Conservation (phyloP, 108 stramenopile species). For the Bacterosira constricta region DNA sequence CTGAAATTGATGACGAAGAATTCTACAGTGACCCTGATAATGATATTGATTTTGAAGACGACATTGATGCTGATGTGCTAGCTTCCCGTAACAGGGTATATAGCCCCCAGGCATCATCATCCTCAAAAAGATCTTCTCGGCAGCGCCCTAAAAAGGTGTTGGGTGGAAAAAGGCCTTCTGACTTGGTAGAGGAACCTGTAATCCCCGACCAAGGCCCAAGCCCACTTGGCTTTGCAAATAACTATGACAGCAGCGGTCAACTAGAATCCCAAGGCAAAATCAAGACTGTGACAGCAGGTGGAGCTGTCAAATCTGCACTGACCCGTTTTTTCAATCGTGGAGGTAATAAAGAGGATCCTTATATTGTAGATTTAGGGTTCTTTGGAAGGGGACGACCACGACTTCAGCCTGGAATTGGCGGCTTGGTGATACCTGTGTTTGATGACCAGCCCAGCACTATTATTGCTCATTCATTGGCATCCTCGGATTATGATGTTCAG, state of each 20-base stretch:
- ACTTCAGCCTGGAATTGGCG: slow-evolving; percentile 87
- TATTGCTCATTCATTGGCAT: slow-evolving; percentile 92
- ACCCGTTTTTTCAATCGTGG: slow-evolving; percentile 88
- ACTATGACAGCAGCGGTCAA: slow-evolving; percentile 26
- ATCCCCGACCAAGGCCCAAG: slow-evolving; percentile 20
- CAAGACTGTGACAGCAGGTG: slow-evolving; percentile 77
- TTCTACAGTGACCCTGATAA: slow-evolving; percentile 66
- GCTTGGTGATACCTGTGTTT: slow-evolving; percentile 90
- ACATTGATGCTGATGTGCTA: slow-evolving; percentile 86
- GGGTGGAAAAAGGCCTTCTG: slow-evolving; percentile 33
- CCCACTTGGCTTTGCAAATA: slow-evolving; percentile 20
- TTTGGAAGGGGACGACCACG: slow-evolving; percentile 89
- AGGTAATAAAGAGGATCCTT: slow-evolving; percentile 82
- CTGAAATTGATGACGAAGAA: slow-evolving; percentile 79
- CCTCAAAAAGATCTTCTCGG: slow-evolving; percentile 24
- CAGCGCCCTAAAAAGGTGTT: slow-evolving; percentile 37
- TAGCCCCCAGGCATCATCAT: slow-evolving; percentile 30
- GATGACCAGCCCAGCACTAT: slow-evolving; percentile 93
- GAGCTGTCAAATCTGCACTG: slow-evolving; percentile 89
- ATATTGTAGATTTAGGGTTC: slow-evolving; percentile 87
- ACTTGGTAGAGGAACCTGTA: slow-evolving; percentile 8
- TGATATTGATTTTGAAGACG: slow-evolving; percentile 75
- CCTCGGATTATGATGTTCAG: slow-evolving; percentile 80
- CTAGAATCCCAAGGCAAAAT: slow-evolving; percentile 40
- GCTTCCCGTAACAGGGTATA: slow-evolving; percentile 79